A percentile compares a stretch with the other conserved stretches of the same genome.
Evolutionary conservation across 148 eudicot genomes (phyloP).

Genomic region (Fagopyrum tataricum): DNA sequence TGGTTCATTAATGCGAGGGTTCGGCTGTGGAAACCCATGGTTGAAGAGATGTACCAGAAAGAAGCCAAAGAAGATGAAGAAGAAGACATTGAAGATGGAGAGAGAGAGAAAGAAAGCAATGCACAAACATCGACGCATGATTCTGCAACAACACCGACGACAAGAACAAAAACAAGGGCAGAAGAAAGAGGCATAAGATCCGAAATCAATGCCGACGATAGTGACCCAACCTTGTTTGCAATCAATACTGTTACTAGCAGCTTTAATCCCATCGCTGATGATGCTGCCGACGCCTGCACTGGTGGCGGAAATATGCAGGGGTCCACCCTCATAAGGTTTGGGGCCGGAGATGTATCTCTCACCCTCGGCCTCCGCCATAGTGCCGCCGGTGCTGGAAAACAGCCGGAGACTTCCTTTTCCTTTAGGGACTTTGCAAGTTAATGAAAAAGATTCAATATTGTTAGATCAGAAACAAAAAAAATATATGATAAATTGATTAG

Average conservation of each 20-base stretch:
- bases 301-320: not conserved
- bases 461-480: no score
- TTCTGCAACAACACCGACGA: not conserved
- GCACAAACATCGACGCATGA: not conserved
- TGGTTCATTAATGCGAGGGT: constrained; percentile 86
- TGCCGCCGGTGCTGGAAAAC: not conserved
- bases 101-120: not conserved
- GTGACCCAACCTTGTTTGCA: not conserved
- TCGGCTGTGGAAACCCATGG: constrained; percentile 81
- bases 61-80: constrained; percentile 40
- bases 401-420: constrained; percentile 14
- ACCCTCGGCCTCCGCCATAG: constrained; percentile 26
- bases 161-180: not conserved
- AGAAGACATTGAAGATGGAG: not conserved
- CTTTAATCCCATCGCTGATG: not conserved
- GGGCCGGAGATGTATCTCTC: constrained; percentile 27
- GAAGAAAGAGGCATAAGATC: not conserved
- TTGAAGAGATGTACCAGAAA: constrained; percentile 72
- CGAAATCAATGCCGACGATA: constrained; percentile 3
- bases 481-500: no score
- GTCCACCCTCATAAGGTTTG: constrained; percentile 23
- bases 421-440: constrained; percentile 10
- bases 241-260: not conserved
- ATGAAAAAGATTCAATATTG: no score
- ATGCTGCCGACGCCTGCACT: not conserved